Evolutionary conservation across 2,329 filamentous ascomycete species (phyloP).

Genomic region (Madurella mycetomatis): DNA sequence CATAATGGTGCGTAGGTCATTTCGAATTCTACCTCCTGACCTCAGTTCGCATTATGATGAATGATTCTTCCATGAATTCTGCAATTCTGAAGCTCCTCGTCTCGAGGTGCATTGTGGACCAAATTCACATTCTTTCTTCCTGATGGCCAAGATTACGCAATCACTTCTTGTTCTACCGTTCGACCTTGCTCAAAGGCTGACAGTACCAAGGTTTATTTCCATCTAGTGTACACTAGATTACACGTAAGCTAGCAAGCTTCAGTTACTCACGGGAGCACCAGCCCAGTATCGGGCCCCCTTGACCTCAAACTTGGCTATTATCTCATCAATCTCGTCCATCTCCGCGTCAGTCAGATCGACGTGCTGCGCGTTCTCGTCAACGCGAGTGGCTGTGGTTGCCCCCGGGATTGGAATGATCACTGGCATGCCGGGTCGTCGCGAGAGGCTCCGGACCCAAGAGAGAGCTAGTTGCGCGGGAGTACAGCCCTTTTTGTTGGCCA

Average conservation of each 20-base stretch:
- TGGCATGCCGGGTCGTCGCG: conserved; percentile 47
- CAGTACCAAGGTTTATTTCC: not conserved
- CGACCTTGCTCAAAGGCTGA: conserved; percentile 1
- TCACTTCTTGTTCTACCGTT: not conserved
- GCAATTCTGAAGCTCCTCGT: conserved; percentile 41
- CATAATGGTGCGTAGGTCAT: conserved; percentile 8
- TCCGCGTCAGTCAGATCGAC: conserved; percentile 49
- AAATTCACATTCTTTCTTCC: conserved; percentile 19
- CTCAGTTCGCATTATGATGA: conserved; percentile 25
- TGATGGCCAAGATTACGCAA: conserved; percentile 9
- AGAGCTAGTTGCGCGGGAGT: conserved; percentile 62
- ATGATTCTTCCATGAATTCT: conserved; percentile 40
- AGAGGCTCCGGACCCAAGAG: conserved; percentile 53
- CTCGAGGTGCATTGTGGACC: conserved; percentile 21
- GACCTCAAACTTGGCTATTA: conserved; percentile 45
- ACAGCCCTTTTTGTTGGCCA: conserved; percentile 56
- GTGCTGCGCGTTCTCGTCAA: conserved; percentile 53
- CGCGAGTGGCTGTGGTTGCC: conserved; percentile 50
- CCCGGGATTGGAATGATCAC: conserved; percentile 63
- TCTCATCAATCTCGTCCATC: conserved; percentile 45
- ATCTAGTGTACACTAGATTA: not conserved
- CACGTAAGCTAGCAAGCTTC: not conserved
- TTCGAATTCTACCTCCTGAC: not conserved
- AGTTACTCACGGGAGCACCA: conserved; percentile 13
- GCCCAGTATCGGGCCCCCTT: conserved; percentile 45